phyloP scores from a whole-genome alignment of 2,329 filamentous ascomycete species.

The Dactylellina leptospora region DNA sequence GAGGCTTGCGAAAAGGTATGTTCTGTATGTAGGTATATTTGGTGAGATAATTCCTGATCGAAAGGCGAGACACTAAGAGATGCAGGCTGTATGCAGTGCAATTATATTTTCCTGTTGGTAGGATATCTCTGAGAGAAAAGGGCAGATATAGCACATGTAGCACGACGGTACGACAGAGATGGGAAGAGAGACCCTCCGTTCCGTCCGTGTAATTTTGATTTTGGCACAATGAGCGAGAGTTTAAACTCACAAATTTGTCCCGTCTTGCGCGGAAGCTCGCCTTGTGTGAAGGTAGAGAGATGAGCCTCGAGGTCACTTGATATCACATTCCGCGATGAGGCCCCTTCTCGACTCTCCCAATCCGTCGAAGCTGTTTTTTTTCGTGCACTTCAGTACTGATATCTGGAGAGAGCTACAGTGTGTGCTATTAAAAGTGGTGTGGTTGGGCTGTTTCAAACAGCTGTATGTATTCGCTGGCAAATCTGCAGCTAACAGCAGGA shows the following conservation, averaged over 20 bases:
- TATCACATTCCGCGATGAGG: constrained; percentile 3
- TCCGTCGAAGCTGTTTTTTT: too few species aligned
- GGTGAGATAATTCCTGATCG: too few species aligned
- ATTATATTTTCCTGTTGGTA: constrained; percentile 2
- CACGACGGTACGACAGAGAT: constrained; percentile 19
- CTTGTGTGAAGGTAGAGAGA: not conserved
- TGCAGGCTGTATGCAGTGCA: constrained; percentile 23
- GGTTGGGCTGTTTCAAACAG: constrained; percentile 52
- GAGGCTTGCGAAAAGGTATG: not conserved
- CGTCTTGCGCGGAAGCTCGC: not conserved
- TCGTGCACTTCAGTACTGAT: too few species aligned
- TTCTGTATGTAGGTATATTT: too few species aligned
- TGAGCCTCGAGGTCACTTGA: constrained; percentile 37
- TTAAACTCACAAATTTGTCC: too few species aligned
- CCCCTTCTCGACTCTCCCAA: too few species aligned
- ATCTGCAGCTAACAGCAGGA: constrained; percentile 46
- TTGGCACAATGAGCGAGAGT: too few species aligned
- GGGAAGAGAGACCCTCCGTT: constrained; percentile 16
- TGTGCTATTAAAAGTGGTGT: constrained; percentile 19
- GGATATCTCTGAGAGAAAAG: not conserved
- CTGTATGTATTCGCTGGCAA: constrained; percentile 54
- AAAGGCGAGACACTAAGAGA: constrained; percentile 4
- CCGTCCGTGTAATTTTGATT: too few species aligned
- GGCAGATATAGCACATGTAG: constrained; percentile 6
- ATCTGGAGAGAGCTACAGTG: too few species aligned